Base-by-base conservation (phyloP, 306 rosid genomes). In the Cicer cuneatum region DNA sequence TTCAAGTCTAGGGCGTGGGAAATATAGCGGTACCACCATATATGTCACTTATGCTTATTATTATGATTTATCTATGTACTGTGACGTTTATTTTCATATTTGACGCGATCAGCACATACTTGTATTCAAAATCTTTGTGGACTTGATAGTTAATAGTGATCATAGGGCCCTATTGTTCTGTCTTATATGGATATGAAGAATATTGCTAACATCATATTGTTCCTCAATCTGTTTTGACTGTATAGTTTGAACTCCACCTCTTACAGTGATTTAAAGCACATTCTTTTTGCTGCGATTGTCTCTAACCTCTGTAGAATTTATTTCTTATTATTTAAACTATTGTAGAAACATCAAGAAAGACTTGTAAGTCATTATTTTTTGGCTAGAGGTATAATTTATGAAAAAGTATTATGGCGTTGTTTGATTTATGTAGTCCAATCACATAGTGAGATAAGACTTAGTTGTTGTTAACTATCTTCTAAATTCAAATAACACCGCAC, bases 1-100 rank as follows among this genome's bases (percentile, higher is more conserved):
- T 84, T 90, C 96, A 71, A 85, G 88, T 79, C 76, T 87, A 85
- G 89, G 89, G 58, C 92, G 84, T 81, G 95, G 93, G 72, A 94
- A 94, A 80, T 94, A 85, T 64, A 94, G 96, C 68, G 99, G 97
- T 94, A 90, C 35, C 38, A 48, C 66, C 60, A 48, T 66, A 72
- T 74, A 53, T 80, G 29, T 66, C 74, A 38, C 62, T 78, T 65
- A 4, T 49, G 14, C 53, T 58, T 70, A 53, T 56, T 54, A 11
- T 62, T 71, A 11, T 56, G 42, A 10, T 79, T 9, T 54, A 47
- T 62, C 72, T 71, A 19, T 66, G 63, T 24, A 45, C 16, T 66
- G 33, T 46, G 51, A 16, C 15, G 56, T 78, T 43, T 63, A 75
- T 78, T 70, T 51, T 56, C 68, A 52, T 9, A 14, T 59, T 14